phyloP scores from a whole-genome alignment of 2,329 filamentous ascomycete genomes.

The Aquanectria penicillioides region DNA sequence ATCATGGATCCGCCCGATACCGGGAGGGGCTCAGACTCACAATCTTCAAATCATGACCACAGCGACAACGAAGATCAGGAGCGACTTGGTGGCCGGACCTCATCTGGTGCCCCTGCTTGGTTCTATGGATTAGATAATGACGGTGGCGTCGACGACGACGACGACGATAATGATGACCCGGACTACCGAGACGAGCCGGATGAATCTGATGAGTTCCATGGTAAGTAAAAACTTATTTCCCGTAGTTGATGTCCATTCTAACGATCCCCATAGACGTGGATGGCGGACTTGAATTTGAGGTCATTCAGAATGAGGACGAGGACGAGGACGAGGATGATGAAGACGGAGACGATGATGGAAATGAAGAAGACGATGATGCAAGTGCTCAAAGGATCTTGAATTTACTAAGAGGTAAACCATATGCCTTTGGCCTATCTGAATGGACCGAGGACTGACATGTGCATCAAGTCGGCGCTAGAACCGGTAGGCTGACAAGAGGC shows the following conservation, averaged over 20 bases:
- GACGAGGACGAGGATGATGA: constrained; percentile 30
- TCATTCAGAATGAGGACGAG: constrained; percentile 28
- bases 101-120: constrained; percentile 18
- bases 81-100: background rate
- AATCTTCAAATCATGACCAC: background rate
- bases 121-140: no score
- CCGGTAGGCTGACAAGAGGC: constrained; percentile 45
- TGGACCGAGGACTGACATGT: constrained; percentile 8
- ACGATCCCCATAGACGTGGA: constrained; percentile 21
- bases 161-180: constrained; percentile 37
- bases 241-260: background rate
- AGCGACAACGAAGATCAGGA: constrained; percentile 20
- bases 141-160: constrained; percentile 40
- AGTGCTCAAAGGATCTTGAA: constrained; percentile 45
- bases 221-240: constrained; percentile 16
- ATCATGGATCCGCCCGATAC: constrained; percentile 27
- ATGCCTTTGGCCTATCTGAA: background rate
- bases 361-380: constrained; percentile 37
- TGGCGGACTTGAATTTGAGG: constrained; percentile 33
- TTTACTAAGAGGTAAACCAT: constrained; percentile 43
- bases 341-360: constrained; percentile 33
- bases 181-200: constrained; percentile 30
- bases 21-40: constrained; percentile 23
- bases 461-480: constrained; percentile 36
- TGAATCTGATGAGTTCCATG: constrained; percentile 35